Conservation (phyloP, 352 stramenopile species). For the Phytopythium mirpurense region DNA sequence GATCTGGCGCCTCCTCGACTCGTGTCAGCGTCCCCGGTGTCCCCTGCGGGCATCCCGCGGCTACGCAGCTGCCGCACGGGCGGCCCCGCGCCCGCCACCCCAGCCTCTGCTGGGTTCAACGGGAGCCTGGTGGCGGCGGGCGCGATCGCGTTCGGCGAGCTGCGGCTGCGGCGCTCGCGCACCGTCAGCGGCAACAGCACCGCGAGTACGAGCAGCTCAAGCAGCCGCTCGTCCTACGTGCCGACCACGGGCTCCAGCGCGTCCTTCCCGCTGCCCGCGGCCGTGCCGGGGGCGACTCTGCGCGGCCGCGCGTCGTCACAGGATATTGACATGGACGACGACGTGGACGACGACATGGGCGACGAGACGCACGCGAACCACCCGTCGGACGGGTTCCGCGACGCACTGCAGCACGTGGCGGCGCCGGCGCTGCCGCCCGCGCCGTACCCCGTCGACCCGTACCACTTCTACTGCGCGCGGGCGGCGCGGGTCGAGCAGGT, state of each 20-base stretch:
- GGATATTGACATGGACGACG: slow-evolving; percentile 18
- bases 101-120: neutral
- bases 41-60: slow-evolving; percentile 31
- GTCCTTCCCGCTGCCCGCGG: slow-evolving; percentile 4
- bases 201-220: slow-evolving; percentile 51
- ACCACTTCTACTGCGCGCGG: slow-evolving; percentile 69
- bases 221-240: slow-evolving; percentile 39
- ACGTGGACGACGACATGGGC: slow-evolving; percentile 5
- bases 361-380: neutral
- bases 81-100: slow-evolving; percentile 8
- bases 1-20: slow-evolving; percentile 4
- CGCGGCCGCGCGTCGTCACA: slow-evolving; percentile 11
- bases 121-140: neutral
- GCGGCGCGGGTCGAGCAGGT: slow-evolving; percentile 10
- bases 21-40: slow-evolving; percentile 4
- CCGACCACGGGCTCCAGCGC: slow-evolving; percentile 20
- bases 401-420: slow-evolving; percentile 32
- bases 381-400: slow-evolving; percentile 14
- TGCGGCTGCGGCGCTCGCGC: slow-evolving; percentile 35
- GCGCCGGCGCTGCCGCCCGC: slow-evolving; percentile 48
- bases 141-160: slow-evolving; percentile 4
- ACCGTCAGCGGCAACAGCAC: slow-evolving; percentile 67
- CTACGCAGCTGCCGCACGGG: slow-evolving; percentile 38
- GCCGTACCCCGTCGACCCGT: slow-evolving; percentile 77
- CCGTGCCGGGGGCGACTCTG: neutral